Conservation (phyloP, 495 filamentous ascomycete species). For the Aspergillus wentii region DNA sequence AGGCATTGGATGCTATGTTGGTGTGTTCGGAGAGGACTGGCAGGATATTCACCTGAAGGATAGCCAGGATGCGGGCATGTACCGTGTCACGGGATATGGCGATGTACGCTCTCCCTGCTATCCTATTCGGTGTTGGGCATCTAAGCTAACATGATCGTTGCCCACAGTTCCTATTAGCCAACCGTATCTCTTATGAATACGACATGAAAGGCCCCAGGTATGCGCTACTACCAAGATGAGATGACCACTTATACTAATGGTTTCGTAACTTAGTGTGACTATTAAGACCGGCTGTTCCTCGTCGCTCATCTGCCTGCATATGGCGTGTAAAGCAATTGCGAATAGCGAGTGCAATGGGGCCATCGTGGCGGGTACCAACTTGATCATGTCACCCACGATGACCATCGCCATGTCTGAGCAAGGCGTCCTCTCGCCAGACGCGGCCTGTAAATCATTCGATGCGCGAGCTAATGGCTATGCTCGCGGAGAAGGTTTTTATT, state of each 20-base stretch:
- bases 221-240: slow-evolving; percentile 9
- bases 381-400: slow-evolving; percentile 30
- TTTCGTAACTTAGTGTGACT: slow-evolving; percentile 15
- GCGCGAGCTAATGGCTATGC: slow-evolving; percentile 56
- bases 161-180: slow-evolving; percentile 25
- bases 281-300: slow-evolving; percentile 32
- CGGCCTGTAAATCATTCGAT: slow-evolving; percentile 54
- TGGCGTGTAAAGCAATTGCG: slow-evolving; percentile 21
- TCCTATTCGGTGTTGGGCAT: too few species aligned
- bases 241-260: slow-evolving; percentile 2
- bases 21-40: slow-evolving; percentile 35
- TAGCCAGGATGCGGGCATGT: slow-evolving; percentile 5
- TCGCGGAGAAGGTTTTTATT: slow-evolving; percentile 58
- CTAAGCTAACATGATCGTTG: too few species aligned
- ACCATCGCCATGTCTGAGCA: slow-evolving; percentile 20
- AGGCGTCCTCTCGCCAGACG: slow-evolving; percentile 10
- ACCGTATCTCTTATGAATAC: slow-evolving; percentile 29
- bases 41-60: slow-evolving; percentile 18
- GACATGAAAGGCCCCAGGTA: slow-evolving; percentile 26
- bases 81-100: slow-evolving; percentile 11
- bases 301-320: slow-evolving; percentile 19
- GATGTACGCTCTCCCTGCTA: too few species aligned
- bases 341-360: slow-evolving; percentile 30
- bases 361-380: slow-evolving; percentile 32
- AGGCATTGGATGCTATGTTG: slow-evolving; percentile 40